Evolutionary conservation across 257 asterid genomes (phyloP).

Genomic region (Verbascum thapsus): DNA sequence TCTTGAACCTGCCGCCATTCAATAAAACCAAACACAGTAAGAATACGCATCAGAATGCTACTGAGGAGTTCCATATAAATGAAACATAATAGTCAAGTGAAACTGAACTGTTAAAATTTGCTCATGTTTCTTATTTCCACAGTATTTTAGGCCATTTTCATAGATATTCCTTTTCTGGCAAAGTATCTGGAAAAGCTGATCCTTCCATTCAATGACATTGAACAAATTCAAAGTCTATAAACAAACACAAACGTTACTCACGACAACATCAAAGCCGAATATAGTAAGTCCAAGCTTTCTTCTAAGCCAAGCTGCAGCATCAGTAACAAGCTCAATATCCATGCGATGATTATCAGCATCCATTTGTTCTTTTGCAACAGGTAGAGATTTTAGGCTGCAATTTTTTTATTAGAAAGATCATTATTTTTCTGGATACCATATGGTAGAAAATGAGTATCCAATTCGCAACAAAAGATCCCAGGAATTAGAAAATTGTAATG

Average conservation of each 20-base stretch:
- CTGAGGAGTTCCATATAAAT: background rate
- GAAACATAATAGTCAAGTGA: background rate
- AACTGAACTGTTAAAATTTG: background rate
- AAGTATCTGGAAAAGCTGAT: constrained; percentile 8
- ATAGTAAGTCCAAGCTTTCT: constrained; percentile 73
- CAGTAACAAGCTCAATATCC: constrained; percentile 77
- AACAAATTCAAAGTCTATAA: background rate
- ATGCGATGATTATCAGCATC: constrained; percentile 44
- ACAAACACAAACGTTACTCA: constrained; percentile 43
- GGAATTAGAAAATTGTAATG: constrained; percentile 31
- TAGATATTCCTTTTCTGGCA: background rate
- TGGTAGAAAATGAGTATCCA: constrained; percentile 19
- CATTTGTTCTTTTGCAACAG: constrained; percentile 55
- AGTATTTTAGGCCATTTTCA: background rate
- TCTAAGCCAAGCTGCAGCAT: constrained; percentile 81
- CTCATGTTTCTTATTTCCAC: background rate
- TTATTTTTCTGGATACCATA: constrained; percentile 16
- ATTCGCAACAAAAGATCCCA: constrained; percentile 1
- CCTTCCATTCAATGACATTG: constrained; percentile 4
- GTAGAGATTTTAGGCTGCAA: constrained; percentile 90
- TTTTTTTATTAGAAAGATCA: constrained; percentile 19
- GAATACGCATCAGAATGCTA: background rate
- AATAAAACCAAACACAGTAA: constrained; percentile 2
- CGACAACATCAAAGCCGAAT: constrained; percentile 93
- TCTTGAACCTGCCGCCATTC: constrained; percentile 78